Evolutionary conservation across 2,329 filamentous ascomycete genomes (phyloP).

Genomic region (Fusarium heterosporum): DNA sequence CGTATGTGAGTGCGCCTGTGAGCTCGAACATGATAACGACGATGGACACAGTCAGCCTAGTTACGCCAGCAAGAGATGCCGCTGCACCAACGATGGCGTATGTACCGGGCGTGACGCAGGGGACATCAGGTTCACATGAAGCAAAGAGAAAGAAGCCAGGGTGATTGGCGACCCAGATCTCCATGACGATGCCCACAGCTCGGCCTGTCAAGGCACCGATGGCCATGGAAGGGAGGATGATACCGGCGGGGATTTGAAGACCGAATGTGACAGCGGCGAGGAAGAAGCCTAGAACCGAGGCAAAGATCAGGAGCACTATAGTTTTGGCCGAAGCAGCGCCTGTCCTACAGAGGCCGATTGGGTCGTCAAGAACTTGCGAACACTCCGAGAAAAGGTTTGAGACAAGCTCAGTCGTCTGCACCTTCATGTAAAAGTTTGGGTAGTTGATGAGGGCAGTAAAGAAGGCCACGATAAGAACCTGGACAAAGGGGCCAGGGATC

Average conservation of each 20-base stretch:
- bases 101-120: constrained; percentile 92
- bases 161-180: constrained; percentile 85
- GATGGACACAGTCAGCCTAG: constrained; percentile 96
- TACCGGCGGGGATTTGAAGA: constrained; percentile 92
- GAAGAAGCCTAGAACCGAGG: constrained; percentile 84
- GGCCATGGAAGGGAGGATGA: constrained; percentile 95
- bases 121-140: constrained; percentile 84
- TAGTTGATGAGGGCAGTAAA: constrained; percentile 92
- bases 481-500: constrained; percentile 78
- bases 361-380: constrained; percentile 82
- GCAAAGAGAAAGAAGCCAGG: constrained; percentile 82
- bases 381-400: constrained; percentile 94
- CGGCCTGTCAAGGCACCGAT: constrained; percentile 92
- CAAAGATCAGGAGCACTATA: constrained; percentile 84
- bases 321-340: constrained; percentile 85
- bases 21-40: constrained; percentile 99
- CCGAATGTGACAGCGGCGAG: constrained; percentile 92
- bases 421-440: constrained; percentile 95
- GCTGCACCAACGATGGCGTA: constrained; percentile 97
- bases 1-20: constrained; percentile 94
- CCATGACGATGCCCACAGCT: constrained; percentile 87
- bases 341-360: constrained; percentile 89
- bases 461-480: constrained; percentile 83
- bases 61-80: constrained; percentile 92
- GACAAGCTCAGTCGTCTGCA: constrained; percentile 90